A percentile compares a stretch with the other conserved stretches of the same genome.
phyloP scores from a whole-genome alignment of 495 filamentous ascomycete species.

The Geopyxis carbonaria region DNA sequence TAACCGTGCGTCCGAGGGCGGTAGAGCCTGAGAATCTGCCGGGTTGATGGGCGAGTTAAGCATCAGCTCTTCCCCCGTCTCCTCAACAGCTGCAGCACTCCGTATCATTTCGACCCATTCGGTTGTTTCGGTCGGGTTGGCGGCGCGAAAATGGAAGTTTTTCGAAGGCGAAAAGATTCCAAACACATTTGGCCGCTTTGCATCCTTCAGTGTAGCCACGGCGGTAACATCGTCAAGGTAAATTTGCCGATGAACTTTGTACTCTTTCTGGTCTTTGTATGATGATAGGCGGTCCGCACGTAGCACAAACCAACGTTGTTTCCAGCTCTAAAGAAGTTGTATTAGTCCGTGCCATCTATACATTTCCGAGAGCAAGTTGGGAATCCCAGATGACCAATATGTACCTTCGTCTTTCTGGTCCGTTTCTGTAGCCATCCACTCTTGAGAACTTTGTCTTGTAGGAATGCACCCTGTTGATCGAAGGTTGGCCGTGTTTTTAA shows the following conservation, averaged over 20 bases:
- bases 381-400: background rate
- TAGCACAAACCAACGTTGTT: constrained; percentile 73
- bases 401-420: constrained; percentile 82
- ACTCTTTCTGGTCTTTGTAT: constrained; percentile 82
- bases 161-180: constrained; percentile 82
- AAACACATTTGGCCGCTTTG: constrained; percentile 71
- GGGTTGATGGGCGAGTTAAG: constrained; percentile 39
- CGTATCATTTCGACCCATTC: constrained; percentile 79
- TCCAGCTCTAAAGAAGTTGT: constrained; percentile 50
- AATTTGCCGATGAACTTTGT: constrained; percentile 73
- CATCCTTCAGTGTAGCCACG: constrained; percentile 70
- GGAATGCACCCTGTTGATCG: constrained; percentile 88
- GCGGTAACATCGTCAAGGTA: constrained; percentile 80
- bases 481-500: constrained; percentile 30
- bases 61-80: constrained; percentile 67
- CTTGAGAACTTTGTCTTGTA: constrained; percentile 84
- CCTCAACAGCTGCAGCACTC: constrained; percentile 60
- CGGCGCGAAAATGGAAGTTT: constrained; percentile 77
- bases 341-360: constrained; percentile 27
- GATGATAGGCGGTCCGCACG: constrained; percentile 86
- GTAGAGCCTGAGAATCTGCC: constrained; percentile 28
- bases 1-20: constrained; percentile 27
- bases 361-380: constrained; percentile 8
- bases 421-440: constrained; percentile 70
- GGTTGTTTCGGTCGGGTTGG: constrained; percentile 53